A percentile compares a stretch with the other conserved stretches of the same genome.
phyloP scores from a whole-genome alignment of 2,329 filamentous ascomycete genomes.

The Thermothelomyces thermophilus region DNA sequence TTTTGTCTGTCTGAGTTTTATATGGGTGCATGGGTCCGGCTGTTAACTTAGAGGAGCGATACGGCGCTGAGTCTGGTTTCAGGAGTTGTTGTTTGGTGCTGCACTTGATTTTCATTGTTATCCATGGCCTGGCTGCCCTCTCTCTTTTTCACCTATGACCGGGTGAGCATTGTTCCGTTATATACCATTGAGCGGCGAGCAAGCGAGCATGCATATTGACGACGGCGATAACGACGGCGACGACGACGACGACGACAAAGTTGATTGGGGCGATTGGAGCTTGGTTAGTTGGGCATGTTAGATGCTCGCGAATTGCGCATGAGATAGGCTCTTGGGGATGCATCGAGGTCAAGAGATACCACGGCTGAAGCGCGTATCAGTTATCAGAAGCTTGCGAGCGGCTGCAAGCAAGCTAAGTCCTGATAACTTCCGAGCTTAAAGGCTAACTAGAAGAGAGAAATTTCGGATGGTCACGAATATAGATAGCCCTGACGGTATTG shows the following conservation, averaged over 20 bases:
- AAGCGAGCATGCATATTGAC: slow-evolving; percentile 1
- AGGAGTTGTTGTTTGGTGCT: background rate
- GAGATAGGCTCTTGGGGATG: background rate
- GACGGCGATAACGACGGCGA: background rate
- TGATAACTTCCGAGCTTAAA: too few species aligned
- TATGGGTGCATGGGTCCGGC: too few species aligned
- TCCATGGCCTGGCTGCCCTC: background rate
- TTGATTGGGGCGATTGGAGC: background rate
- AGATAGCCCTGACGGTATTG: too few species aligned
- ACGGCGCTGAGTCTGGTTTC: background rate
- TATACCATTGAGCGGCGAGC: background rate
- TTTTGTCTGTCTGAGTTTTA: background rate
- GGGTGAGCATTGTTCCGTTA: background rate
- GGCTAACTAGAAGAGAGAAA: too few species aligned
- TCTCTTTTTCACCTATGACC: background rate
- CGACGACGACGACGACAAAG: background rate
- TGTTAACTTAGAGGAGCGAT: background rate
- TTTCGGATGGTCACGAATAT: too few species aligned
- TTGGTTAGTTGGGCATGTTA: background rate
- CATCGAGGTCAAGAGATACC: background rate
- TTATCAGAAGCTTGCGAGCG: background rate
- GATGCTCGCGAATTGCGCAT: background rate
- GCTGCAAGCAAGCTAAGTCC: slow-evolving; percentile 36
- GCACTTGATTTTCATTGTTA: background rate
- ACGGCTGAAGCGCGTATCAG: background rate